A percentile compares a stretch with the other conserved stretches of the same genome.
Evolutionary conservation across 305 asterid species (phyloP).

Genomic region (Plantago rigida): DNA sequence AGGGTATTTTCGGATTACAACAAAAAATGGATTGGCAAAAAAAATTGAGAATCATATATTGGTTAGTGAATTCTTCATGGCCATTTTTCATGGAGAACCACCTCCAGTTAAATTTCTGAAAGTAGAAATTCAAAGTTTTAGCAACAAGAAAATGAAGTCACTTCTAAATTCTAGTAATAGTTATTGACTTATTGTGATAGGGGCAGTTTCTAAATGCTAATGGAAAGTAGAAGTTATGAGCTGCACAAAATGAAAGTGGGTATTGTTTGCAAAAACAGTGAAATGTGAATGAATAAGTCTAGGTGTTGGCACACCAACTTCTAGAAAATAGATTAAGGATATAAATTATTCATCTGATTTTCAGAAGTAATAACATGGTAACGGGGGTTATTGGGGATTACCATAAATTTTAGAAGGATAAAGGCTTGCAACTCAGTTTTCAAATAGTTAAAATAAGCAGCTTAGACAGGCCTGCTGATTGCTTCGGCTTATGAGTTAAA

Average conservation of each 20-base stretch:
- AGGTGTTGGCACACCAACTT: background rate
- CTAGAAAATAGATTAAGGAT: background rate
- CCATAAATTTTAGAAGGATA: background rate
- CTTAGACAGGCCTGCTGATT: background rate
- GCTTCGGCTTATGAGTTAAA: background rate
- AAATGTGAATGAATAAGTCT: background rate
- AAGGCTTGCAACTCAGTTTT: background rate
- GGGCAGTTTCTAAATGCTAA: background rate
- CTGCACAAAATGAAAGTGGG: background rate
- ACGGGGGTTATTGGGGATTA: background rate
- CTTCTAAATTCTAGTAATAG: background rate
- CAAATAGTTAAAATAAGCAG: background rate
- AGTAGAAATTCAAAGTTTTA: background rate
- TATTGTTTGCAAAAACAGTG: background rate
- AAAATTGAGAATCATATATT: too few species aligned
- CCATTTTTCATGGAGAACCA: background rate
- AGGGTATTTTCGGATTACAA: background rate
- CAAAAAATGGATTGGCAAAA: too few species aligned
- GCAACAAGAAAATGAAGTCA: background rate
- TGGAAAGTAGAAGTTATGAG: background rate
- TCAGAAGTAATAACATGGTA: too few species aligned
- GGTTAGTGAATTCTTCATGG: too few species aligned
- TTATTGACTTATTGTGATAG: background rate
- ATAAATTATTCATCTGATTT: too few species aligned
- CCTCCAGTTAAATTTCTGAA: background rate